Evolutionary conservation across 495 filamentous ascomycete species (phyloP).

Genomic region (Glutinoglossum americanum): DNA sequence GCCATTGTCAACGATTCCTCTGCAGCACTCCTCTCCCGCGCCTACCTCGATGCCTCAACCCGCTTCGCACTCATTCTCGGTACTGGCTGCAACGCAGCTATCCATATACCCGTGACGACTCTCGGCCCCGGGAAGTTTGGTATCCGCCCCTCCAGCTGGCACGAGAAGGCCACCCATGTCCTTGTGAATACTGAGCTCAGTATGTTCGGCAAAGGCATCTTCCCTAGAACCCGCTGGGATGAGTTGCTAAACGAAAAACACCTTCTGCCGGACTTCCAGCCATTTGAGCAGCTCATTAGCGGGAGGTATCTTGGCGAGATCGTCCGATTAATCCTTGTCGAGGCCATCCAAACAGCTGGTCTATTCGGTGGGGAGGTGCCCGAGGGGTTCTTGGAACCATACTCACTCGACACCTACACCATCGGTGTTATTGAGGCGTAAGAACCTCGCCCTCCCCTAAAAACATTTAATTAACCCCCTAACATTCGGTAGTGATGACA

Average conservation of each 20-base stretch:
- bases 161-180: constrained; percentile 17
- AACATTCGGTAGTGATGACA: constrained; percentile 9
- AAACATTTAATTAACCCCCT: neutral
- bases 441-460: constrained; percentile 8
- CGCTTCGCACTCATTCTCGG: constrained; percentile 22
- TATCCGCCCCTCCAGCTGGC: constrained; percentile 15
- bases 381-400: constrained; percentile 25
- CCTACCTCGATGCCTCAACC: constrained; percentile 19
- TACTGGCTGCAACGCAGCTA: constrained; percentile 22
- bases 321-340: constrained; percentile 28
- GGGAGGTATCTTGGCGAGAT: constrained; percentile 33
- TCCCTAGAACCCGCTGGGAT: constrained; percentile 21
- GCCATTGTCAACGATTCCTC: constrained; percentile 23
- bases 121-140: constrained; percentile 18
- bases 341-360: constrained; percentile 30
- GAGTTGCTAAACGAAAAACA: constrained; percentile 19
- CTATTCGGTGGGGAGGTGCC: constrained; percentile 36
- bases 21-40: constrained; percentile 22
- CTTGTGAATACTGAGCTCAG: constrained; percentile 24
- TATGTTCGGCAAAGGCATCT: constrained; percentile 22
- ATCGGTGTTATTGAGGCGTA: constrained; percentile 38
- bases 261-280: constrained; percentile 21
- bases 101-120: constrained; percentile 17
- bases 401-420: constrained; percentile 37
- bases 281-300: constrained; percentile 27